Percentiles rank a stretch among this genome's conserved stretches.
Evolutionary conservation across 306 rosid species (phyloP).

Genomic region (Amphicarpaea edgeworthii): DNA sequence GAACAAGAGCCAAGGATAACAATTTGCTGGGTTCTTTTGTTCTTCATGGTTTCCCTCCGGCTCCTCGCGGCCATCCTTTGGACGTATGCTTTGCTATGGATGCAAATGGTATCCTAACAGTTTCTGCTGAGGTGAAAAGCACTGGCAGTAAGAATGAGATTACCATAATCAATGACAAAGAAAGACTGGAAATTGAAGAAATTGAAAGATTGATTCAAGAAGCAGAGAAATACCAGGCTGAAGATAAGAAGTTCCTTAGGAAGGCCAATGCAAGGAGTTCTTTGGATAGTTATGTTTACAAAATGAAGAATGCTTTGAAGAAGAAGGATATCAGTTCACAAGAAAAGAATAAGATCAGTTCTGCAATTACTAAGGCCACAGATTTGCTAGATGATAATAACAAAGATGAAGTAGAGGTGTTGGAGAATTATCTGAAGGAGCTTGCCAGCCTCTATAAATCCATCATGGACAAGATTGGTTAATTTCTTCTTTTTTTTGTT

Average conservation of each 20-base stretch:
- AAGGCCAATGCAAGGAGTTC: not conserved
- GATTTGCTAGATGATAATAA: not conserved
- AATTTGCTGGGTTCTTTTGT: too few relatives aligned
- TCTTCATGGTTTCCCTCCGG: too few relatives aligned
- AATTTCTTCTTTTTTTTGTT: too few relatives aligned
- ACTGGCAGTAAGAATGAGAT: too few relatives aligned
- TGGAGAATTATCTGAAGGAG: not conserved
- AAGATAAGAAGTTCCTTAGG: not conserved
- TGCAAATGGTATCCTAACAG: too few relatives aligned
- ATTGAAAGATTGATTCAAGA: not conserved
- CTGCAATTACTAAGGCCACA: not conserved
- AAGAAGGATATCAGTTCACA: not conserved
- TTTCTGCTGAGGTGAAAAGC: too few relatives aligned
- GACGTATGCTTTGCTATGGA: too few relatives aligned
- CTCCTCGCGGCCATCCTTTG: too few relatives aligned
- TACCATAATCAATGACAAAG: not conserved
- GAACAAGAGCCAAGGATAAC: too few relatives aligned
- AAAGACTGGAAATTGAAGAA: not conserved
- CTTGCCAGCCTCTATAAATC: not conserved
- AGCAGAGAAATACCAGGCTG: not conserved
- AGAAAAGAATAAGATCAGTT: not conserved
- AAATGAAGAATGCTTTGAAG: not conserved
- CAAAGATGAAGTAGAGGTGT: not conserved
- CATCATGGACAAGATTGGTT: not conserved
- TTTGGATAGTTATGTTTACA: not conserved